Evolutionary conservation across 331 rosid genomes (phyloP), one percentile per base, ranked within the genome.

Genomic region (Ulmus americana): DNA sequence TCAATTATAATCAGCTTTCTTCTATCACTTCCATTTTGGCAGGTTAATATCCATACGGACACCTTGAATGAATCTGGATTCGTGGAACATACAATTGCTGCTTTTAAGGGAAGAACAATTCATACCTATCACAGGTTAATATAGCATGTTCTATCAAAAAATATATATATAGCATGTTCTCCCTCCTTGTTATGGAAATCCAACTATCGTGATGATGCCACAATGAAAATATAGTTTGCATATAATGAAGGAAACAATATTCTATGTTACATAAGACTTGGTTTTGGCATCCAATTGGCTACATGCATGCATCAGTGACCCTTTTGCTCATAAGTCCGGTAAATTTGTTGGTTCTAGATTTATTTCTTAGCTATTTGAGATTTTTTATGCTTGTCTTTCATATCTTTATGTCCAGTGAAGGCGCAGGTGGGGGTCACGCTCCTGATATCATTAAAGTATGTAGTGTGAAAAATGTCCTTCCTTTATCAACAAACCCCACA

Each of bases 341-440:
- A 5, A 8, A 22, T 50, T 55, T 14, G 1, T 44, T 74, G 35
- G 44, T 40, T 0, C 22, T 49, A 7, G 64, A 10, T 35, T 43
- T 28, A 60, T 63, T 50, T 35, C 39, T 20, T 8, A 10, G 47
- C 35, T 68, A 16, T 65, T 57, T 74, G 44, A 12, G 43, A 10
- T 67, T 67, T 59, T 67, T 74, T 20, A 63, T 49, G 18, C 50
- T 56, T 74, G 54, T 64, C 20, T 70, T 40, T 52, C 62, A 13
- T 63, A 65, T 58, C 51, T 69, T 22, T 59, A 61, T 73, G 64
- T 55, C 50, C 90, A 94, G 98, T 77, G 98, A 89, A 80, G 98
- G 95, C 45, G 97, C 98, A 38, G 97, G 98, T 70, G 97, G 95
- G 48, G 97, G 98, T 69, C 98, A 94, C 76, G 95, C 98, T 76